Evolutionary conservation across 371 early-diverging fungal genomes (phyloP).

Genomic region (Rhizopus microsporus): DNA sequence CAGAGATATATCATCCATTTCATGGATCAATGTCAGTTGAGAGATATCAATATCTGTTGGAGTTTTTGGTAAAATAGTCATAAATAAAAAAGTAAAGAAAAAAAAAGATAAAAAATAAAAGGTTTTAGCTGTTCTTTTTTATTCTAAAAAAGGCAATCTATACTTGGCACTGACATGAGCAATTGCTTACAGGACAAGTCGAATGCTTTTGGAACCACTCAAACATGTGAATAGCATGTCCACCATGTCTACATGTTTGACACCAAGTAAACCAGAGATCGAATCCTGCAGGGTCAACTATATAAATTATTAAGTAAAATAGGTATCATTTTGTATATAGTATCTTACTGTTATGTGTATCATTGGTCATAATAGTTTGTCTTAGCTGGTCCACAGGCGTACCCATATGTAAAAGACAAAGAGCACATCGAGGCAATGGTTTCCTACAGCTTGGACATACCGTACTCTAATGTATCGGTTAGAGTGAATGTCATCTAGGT

Average conservation of each 20-base stretch:
- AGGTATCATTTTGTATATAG: background rate
- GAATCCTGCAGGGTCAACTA: slow-evolving; percentile 64
- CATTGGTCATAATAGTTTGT: slow-evolving; percentile 46
- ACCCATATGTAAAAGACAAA: slow-evolving; percentile 89
- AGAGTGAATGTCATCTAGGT: background rate
- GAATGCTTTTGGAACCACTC: slow-evolving; percentile 88
- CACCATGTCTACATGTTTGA: slow-evolving; percentile 95
- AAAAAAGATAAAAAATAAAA: slow-evolving; percentile 2
- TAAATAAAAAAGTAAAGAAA: slow-evolving; percentile 1
- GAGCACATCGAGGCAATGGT: slow-evolving; percentile 89
- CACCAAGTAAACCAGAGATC: slow-evolving; percentile 98
- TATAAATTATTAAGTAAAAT: background rate
- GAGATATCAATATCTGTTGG: slow-evolving; percentile 13
- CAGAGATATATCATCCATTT: slow-evolving; percentile 18
- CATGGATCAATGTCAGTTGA: slow-evolving; percentile 9
- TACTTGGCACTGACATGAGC: slow-evolving; percentile 69
- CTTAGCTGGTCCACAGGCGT: slow-evolving; percentile 65
- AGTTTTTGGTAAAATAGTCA: slow-evolving; percentile 22
- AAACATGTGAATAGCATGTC: slow-evolving; percentile 86
- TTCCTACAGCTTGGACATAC: slow-evolving; percentile 86
- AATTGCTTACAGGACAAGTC: slow-evolving; percentile 90
- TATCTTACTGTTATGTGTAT: slow-evolving; percentile 38
- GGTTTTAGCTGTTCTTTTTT: background rate
- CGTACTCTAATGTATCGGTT: slow-evolving; percentile 46
- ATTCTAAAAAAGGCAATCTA: slow-evolving; percentile 11